Conservation (phyloP, 352 stramenopile species). For the Thalassiosira livingstoniorum region DNA sequence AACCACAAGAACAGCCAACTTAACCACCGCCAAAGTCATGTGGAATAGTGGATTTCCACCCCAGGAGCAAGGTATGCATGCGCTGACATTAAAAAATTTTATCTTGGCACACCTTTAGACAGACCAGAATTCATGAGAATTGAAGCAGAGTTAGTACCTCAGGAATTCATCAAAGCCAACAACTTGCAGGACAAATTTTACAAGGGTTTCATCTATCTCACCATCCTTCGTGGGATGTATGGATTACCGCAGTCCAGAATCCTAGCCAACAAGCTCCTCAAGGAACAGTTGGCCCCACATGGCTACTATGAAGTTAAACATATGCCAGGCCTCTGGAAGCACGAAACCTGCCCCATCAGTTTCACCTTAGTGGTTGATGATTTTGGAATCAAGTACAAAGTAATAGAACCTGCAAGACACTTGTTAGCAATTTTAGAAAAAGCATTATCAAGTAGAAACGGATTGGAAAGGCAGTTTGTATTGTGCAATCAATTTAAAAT, state of each 20-base stretch:
- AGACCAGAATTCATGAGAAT: constrained; percentile 53
- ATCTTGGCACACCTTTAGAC: constrained; percentile 36
- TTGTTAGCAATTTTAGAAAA: not conserved
- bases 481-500: not conserved
- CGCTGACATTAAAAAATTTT: constrained; percentile 46
- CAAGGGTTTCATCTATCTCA: constrained; percentile 28
- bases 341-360: not conserved
- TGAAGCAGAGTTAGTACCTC: constrained; percentile 10
- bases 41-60: constrained; percentile 33
- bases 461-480: not conserved
- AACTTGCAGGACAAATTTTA: constrained; percentile 14
- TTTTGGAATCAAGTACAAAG: not conserved
- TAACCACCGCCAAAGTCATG: constrained; percentile 34
- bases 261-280: constrained; percentile 27
- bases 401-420: no score
- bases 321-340: no score
- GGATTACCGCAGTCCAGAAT: constrained; percentile 39
- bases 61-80: constrained; percentile 13
- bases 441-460: not conserved
- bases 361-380: not conserved
- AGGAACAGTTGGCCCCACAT: not conserved
- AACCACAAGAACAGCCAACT: constrained; percentile 33
- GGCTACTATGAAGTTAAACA: not conserved
- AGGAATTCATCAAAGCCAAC: constrained; percentile 41
- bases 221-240: no score